These are phyloP conservation scores for Sphagnum fallax DNA, from an alignment of 228 moss, liverwort and hornwort species.

Conservation along the genomic window DNA sequence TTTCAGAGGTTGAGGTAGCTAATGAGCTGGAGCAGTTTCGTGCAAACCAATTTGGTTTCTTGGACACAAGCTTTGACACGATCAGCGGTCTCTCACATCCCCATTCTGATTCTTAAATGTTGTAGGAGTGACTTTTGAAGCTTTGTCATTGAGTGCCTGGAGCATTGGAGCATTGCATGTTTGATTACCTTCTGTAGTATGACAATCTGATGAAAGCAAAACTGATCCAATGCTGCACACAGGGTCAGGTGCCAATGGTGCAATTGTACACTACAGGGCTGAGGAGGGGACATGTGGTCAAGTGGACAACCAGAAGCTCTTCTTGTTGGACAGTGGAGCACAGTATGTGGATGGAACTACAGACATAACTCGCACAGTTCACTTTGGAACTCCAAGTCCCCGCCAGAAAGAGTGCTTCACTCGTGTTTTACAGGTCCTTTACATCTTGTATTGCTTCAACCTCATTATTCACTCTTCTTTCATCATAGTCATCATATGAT, in stretches of 20 bases:
- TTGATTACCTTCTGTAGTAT: too few species aligned
- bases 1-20: slow-evolving; percentile 93
- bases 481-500: too few species aligned
- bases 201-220: not conserved
- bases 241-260: slow-evolving; percentile 97
- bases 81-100: slow-evolving; percentile 55
- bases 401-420: slow-evolving; percentile 91
- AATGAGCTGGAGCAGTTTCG: slow-evolving; percentile 75
- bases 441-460: not conserved
- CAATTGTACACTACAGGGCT: slow-evolving; percentile 95
- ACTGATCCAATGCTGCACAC: not conserved
- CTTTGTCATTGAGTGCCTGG: too few species aligned
- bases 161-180: too few species aligned
- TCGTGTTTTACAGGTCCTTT: slow-evolving; percentile 75
- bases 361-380: slow-evolving; percentile 95
- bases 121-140: too few species aligned
- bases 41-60: slow-evolving; percentile 84
- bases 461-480: too few species aligned
- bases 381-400: slow-evolving; percentile 76
- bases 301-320: slow-evolving; percentile 67
- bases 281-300: slow-evolving; percentile 66
- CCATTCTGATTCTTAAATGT: too few species aligned
- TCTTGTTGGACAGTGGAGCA: slow-evolving; percentile 88
- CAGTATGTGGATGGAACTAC: slow-evolving; percentile 98
- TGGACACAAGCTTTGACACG: slow-evolving; percentile 96